A percentile compares a stretch with the other conserved stretches of the same genome.
phyloP scores from a whole-genome alignment of 441 rosid species.

The Mallotus repandus region DNA sequence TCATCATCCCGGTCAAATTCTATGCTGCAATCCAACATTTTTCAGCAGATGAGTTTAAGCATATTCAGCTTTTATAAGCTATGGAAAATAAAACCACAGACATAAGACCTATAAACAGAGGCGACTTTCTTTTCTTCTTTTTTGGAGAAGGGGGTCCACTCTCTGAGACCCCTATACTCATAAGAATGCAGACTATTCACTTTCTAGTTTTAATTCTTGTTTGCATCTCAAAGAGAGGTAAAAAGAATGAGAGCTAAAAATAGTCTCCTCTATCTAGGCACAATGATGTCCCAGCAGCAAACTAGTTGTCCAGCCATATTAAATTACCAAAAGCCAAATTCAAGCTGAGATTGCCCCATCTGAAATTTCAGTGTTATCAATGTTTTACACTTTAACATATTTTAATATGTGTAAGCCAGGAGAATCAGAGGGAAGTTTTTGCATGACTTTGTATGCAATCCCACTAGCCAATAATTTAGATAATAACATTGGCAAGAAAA shows the following conservation, averaged over 20 bases:
- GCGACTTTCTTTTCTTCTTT: not conserved
- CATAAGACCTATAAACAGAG: not conserved
- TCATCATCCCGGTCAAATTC: conserved; percentile 98
- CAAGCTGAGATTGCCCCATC: not conserved
- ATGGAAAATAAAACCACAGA: not conserved
- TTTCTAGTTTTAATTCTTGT: not conserved
- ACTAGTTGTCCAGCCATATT: not conserved
- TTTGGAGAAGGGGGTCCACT: no score
- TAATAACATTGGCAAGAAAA: not conserved
- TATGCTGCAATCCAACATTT: conserved; percentile 59
- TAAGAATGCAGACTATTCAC: not conserved
- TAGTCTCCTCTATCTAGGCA: not conserved
- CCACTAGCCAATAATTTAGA: not conserved
- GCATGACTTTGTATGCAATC: no score
- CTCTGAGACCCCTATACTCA: no score
- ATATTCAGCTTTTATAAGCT: not conserved
- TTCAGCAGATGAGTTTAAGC: conserved; percentile 9
- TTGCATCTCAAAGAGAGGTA: not conserved
- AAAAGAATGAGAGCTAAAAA: not conserved
- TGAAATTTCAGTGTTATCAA: not conserved
- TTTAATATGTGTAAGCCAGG: not conserved
- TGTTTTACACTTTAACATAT: not conserved
- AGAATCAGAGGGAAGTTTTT: not conserved
- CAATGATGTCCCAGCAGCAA: not conserved
- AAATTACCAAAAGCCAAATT: not conserved